A percentile compares a stretch with the other conserved stretches of the same genome.
These are phyloP conservation scores for Cladophialophora yegresii DNA, from an alignment of 2,329 filamentous ascomycete species.

Conservation along the genomic window DNA sequence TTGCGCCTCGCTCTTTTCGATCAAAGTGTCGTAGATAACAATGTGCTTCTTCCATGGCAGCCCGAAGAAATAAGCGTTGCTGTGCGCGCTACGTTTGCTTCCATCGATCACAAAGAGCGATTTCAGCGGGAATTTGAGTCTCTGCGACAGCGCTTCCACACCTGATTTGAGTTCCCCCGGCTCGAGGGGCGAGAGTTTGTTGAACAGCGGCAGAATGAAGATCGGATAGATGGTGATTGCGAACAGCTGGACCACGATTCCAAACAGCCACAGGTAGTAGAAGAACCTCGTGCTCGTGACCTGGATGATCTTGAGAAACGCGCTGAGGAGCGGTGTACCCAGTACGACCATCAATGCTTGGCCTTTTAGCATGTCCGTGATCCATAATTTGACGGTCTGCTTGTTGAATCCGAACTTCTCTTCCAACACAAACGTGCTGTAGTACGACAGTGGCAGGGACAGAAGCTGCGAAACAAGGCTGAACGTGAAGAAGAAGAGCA, in stretches of 20 bases:
- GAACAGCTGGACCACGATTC: slow-evolving; percentile 83
- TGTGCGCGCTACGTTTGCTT: slow-evolving; percentile 83
- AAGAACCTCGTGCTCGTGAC: slow-evolving; percentile 94
- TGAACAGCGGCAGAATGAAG: slow-evolving; percentile 91
- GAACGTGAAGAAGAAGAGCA: slow-evolving; percentile 88
- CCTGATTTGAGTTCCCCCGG: slow-evolving; percentile 83
- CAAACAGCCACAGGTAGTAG: slow-evolving; percentile 96
- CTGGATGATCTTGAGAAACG: slow-evolving; percentile 90
- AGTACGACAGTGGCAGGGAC: slow-evolving; percentile 79
- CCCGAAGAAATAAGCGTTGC: slow-evolving; percentile 94
- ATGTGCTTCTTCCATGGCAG: slow-evolving; percentile 99
- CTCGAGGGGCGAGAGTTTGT: slow-evolving; percentile 92
- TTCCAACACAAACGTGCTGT: slow-evolving; percentile 93
- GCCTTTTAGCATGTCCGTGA: slow-evolving; percentile 88
- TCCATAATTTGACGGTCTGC: slow-evolving; percentile 83
- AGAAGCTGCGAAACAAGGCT: slow-evolving; percentile 77
- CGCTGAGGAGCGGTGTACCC: slow-evolving; percentile 83
- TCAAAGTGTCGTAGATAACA: slow-evolving; percentile 96
- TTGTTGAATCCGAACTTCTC: slow-evolving; percentile 99
- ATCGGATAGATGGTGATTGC: slow-evolving; percentile 97
- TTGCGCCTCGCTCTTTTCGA: slow-evolving; percentile 88
- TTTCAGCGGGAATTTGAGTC: slow-evolving; percentile 85
- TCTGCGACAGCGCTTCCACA: slow-evolving; percentile 79
- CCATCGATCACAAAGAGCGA: slow-evolving; percentile 95
- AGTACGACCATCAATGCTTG: slow-evolving; percentile 79